These are phyloP conservation scores for Brettanomyces bruxellensis DNA, from an alignment of 805 yeast species.

Conservation along the genomic window DNA sequence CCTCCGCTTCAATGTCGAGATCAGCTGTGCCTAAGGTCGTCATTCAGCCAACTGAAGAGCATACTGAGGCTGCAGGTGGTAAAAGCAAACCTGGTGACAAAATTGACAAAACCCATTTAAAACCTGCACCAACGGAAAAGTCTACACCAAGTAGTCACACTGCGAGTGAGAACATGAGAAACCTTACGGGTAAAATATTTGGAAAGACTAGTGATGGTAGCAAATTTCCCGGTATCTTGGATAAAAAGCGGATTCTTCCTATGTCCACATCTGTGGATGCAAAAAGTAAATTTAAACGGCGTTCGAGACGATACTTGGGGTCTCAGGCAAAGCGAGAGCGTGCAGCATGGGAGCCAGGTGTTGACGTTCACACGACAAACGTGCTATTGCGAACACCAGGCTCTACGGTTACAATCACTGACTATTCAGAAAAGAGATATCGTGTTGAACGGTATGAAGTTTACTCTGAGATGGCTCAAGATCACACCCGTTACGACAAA, in stretches of 20 bases:
- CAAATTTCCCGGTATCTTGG: background rate
- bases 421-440: slow-evolving; percentile 36
- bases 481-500: slow-evolving; percentile 1
- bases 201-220: background rate
- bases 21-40: background rate
- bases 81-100: background rate
- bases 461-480: slow-evolving; percentile 17
- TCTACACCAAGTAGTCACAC: background rate
- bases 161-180: background rate
- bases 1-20: too few relatives aligned
- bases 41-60: slow-evolving; percentile 4
- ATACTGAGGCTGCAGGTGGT: slow-evolving; percentile 2
- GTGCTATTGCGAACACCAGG: slow-evolving; percentile 45
- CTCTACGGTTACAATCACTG: slow-evolving; percentile 44
- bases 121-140: slow-evolving; percentile 4
- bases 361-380: slow-evolving; percentile 40
- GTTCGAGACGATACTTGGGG: slow-evolving; percentile 25
- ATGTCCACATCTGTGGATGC: background rate
- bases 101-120: background rate
- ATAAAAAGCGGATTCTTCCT: background rate
- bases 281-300: background rate
- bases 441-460: slow-evolving; percentile 36
- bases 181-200: background rate
- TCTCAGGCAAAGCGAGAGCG: slow-evolving; percentile 30
- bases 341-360: slow-evolving; percentile 54